Conservation (phyloP, 2,329 filamentous ascomycete genomes). For the Ceratocystis lukuohia region DNA sequence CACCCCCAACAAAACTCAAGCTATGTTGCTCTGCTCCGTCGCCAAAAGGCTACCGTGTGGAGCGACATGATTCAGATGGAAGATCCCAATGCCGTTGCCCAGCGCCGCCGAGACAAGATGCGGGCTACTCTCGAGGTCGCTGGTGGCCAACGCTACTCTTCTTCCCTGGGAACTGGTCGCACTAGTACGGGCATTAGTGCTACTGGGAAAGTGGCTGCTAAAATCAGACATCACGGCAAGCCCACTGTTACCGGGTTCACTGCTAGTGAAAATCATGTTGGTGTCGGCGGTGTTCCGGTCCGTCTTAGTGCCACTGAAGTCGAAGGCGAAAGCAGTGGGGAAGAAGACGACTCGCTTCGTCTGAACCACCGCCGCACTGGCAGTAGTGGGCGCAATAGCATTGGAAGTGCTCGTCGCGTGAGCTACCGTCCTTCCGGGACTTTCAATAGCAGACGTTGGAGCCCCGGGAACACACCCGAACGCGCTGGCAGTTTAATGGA, state of each 20-base stretch:
- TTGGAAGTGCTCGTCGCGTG: slow-evolving; percentile 38
- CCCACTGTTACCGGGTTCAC: slow-evolving; percentile 66
- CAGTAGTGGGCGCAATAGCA: slow-evolving; percentile 63
- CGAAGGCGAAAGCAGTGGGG: slow-evolving; percentile 72
- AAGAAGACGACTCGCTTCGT: slow-evolving; percentile 43
- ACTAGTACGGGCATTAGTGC: slow-evolving; percentile 50
- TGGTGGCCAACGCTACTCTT: slow-evolving; percentile 39
- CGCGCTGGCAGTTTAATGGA: slow-evolving; percentile 40
- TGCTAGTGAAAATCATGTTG: slow-evolving; percentile 60
- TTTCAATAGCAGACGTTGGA: slow-evolving; percentile 34
- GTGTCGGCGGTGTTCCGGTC: slow-evolving; percentile 70
- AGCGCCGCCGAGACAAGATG: slow-evolving; percentile 77
- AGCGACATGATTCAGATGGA: slow-evolving; percentile 88
- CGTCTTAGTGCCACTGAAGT: slow-evolving; percentile 91
- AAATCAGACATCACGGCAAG: slow-evolving; percentile 80
- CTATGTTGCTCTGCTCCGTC: slow-evolving; percentile 90
- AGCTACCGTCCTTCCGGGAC: slow-evolving; percentile 41
- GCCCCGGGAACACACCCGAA: slow-evolving; percentile 44
- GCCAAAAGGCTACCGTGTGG: slow-evolving; percentile 97
- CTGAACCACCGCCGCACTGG: slow-evolving; percentile 56
- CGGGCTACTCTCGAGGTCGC: slow-evolving; percentile 73
- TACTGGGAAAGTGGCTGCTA: slow-evolving; percentile 57
- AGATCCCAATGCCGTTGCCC: slow-evolving; percentile 69
- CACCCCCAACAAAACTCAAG: slow-evolving; percentile 40
- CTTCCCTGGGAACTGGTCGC: slow-evolving; percentile 33